phyloP scores from a whole-genome alignment of 1,284 basidiomycete species.

The Tetrapyrgos nigripes region DNA sequence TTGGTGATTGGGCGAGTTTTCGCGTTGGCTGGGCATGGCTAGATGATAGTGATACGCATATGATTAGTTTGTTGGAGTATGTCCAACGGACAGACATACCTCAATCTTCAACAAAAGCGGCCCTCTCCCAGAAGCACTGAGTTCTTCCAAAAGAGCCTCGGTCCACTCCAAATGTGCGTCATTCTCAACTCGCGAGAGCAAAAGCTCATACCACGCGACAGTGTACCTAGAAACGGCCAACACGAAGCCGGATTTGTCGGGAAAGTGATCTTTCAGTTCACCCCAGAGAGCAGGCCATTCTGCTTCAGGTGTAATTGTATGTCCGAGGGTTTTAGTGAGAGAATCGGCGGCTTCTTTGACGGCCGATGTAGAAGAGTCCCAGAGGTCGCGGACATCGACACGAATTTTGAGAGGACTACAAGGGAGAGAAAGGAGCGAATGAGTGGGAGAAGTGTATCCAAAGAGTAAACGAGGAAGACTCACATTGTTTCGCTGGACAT shows the following conservation, averaged over 20 bases:
- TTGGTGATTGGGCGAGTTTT: conserved; percentile 29
- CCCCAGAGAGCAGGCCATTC: conserved; percentile 38
- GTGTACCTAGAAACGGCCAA: conserved; percentile 36
- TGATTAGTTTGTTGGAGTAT: background rate
- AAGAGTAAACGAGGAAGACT: background rate
- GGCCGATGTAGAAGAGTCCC: conserved; percentile 37
- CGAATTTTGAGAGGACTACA: conserved; percentile 43
- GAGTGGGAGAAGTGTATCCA: too few species aligned
- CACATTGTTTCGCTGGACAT: background rate
- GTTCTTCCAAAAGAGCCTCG: conserved; percentile 34
- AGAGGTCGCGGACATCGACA: conserved; percentile 42
- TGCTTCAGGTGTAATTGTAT: conserved; percentile 32
- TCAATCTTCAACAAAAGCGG: conserved; percentile 33
- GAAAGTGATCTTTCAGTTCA: conserved; percentile 32
- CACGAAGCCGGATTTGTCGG: conserved; percentile 38
- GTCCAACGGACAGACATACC: conserved; percentile 23
- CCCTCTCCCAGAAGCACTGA: conserved; percentile 25
- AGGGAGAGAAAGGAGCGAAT: background rate
- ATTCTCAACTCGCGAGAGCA: conserved; percentile 38
- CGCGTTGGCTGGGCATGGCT: conserved; percentile 23
- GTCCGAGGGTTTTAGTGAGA: conserved; percentile 33
- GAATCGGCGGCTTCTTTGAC: conserved; percentile 30
- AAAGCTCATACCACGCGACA: conserved; percentile 40
- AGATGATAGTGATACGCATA: background rate
- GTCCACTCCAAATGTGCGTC: conserved; percentile 40